Conservation (phyloP, 2,329 filamentous ascomycete genomes). For the Sporothrix protearum region DNA sequence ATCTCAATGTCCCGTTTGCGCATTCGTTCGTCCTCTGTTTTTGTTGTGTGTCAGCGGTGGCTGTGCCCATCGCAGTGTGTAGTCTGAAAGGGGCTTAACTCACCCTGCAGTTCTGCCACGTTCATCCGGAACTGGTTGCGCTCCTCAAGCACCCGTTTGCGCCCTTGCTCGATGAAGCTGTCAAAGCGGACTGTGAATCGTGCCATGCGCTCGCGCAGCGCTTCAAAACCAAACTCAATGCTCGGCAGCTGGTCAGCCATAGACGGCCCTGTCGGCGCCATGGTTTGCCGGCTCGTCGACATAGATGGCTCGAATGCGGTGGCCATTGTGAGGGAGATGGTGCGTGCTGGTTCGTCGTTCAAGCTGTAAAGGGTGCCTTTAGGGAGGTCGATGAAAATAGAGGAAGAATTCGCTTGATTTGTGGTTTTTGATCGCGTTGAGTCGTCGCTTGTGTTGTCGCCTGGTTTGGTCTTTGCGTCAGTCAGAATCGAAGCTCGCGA, state of each 20-base stretch:
- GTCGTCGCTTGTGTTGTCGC: neutral
- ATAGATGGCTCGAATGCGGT: conserved; percentile 66
- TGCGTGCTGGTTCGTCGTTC: neutral
- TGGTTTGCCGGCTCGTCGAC: conserved; percentile 60
- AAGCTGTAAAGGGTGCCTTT: neutral
- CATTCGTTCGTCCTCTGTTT: conserved; percentile 82
- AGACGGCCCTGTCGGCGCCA: conserved; percentile 58
- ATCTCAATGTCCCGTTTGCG: conserved; percentile 86
- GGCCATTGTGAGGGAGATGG: conserved; percentile 43
- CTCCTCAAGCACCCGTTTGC: conserved; percentile 87
- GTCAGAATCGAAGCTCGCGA: neutral
- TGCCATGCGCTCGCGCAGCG: conserved; percentile 90
- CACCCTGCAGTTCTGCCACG: conserved; percentile 85
- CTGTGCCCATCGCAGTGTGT: conserved; percentile 4
- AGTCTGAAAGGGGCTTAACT: neutral
- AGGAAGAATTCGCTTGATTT: no score
- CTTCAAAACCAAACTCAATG: conserved; percentile 94
- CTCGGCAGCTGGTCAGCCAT: conserved; percentile 73
- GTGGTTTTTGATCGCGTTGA: neutral
- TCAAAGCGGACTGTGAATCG: conserved; percentile 90
- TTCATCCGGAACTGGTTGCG: conserved; percentile 91
- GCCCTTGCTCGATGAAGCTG: conserved; percentile 85
- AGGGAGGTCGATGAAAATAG: no score
- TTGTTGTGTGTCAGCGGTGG: neutral
- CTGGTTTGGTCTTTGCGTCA: neutral